These are phyloP conservation scores for Fusarium stilboides DNA, from an alignment of 2,329 filamentous ascomycete species.

Conservation along the genomic window DNA sequence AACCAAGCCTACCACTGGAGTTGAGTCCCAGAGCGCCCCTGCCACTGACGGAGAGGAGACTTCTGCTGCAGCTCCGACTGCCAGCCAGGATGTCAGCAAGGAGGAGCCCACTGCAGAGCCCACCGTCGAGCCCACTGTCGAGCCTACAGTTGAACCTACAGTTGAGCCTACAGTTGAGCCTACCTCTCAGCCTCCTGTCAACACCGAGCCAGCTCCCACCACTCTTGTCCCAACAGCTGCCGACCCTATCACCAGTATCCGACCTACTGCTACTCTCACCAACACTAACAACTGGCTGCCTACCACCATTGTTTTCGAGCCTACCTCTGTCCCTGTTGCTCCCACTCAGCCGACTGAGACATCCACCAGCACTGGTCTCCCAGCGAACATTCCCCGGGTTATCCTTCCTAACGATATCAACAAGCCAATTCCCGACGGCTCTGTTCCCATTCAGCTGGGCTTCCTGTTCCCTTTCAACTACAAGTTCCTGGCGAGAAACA, in stretches of 20 bases:
- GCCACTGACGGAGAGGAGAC: conserved; percentile 3
- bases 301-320: conserved; percentile 73
- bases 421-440: conserved; percentile 70
- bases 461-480: conserved; percentile 89
- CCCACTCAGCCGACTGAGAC: conserved; percentile 56
- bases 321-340: conserved; percentile 52
- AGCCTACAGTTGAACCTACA: conserved; percentile 14
- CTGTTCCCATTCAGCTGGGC: conserved; percentile 84
- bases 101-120: conserved; percentile 18
- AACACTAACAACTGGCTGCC: conserved; percentile 67
- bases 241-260: conserved; percentile 58
- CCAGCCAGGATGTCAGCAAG: neutral
- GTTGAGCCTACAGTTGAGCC: conserved; percentile 28
- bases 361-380: conserved; percentile 68
- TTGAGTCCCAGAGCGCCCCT: conserved; percentile 14
- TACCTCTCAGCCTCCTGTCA: conserved; percentile 30
- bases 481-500: conserved; percentile 80
- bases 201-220: conserved; percentile 39
- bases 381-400: conserved; percentile 78
- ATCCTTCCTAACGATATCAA: conserved; percentile 78
- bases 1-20: conserved; percentile 22
- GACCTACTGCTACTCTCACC: conserved; percentile 61
- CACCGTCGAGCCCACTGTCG: conserved; percentile 3
- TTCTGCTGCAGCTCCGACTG: neutral
- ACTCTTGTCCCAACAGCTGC: conserved; percentile 37